Base-by-base conservation (phyloP, 345 rosid species). In the Lumnitzera racemosa region DNA sequence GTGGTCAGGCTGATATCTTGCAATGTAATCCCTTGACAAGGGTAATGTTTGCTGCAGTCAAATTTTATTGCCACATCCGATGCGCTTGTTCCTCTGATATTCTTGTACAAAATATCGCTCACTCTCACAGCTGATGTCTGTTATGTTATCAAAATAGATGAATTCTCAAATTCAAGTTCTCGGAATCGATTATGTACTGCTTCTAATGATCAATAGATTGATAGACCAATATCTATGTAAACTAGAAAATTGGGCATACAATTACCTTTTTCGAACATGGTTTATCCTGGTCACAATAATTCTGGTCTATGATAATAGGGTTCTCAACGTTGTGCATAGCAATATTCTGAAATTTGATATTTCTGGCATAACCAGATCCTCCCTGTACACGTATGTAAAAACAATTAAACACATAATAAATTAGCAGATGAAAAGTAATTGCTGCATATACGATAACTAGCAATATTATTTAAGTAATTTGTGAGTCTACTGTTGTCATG, bases 301-400 rank as follows among this genome's bases (percentile, higher is more conserved):
- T 68, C 56, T 92, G 96, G 69, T 92, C 73, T 23, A 92, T 80
- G 62, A 92, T 85, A 46, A 89, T 89, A 11, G 98, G 98, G 55
- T 89, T 89, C 57, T 58, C 76, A 57, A 92, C 96, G 57, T 92
- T 87, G 36, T 55, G 49, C 92, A 92, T 87, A 3, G 50, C 50
- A 1, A 89, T 64, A 49, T 91, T 80, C 64, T 78, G 80, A 36
- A 91, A 91, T 41, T 67, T 55, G 53, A 91, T 82, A 72, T 83
- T 81, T 23, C 56, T 85, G 3, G 86, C 98, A 63, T 74, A 80
- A 16, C 98, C 96, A 9, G 74, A 83, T 23, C 98, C 98, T 69
- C 96, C 98, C 98, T 89, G 57, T 31, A 57, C 9, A 53, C 49
- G 17, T 27, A 52, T 14, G 1, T 27, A 51, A 43, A 41, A 20